These are phyloP conservation scores for Physcomitrium patens DNA, from an alignment of 225 moss, liverwort and hornwort species.

Conservation along the genomic window DNA sequence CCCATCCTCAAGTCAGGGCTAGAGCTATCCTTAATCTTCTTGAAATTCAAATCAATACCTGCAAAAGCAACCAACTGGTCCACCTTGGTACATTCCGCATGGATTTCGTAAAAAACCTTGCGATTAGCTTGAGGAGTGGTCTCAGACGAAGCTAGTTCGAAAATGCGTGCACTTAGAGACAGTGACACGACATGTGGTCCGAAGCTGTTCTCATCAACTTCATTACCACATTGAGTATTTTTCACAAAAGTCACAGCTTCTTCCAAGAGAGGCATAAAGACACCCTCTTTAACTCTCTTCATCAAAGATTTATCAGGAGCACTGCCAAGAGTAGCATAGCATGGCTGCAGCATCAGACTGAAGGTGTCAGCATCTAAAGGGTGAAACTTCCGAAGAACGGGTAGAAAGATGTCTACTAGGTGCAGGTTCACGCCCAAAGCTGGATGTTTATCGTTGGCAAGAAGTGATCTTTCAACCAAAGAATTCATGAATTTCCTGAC, in stretches of 20 bases:
- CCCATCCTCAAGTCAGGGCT: constrained; percentile 39
- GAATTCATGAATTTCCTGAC: constrained; percentile 78
- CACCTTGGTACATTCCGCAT: constrained; percentile 77
- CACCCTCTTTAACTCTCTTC: constrained; percentile 73
- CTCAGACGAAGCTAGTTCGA: constrained; percentile 76
- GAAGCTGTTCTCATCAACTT: constrained; percentile 47
- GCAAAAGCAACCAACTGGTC: constrained; percentile 66
- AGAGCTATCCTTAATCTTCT: constrained; percentile 28
- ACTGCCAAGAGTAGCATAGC: constrained; percentile 55
- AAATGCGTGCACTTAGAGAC: constrained; percentile 68
- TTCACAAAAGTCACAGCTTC: constrained; percentile 59
- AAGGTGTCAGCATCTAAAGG: constrained; percentile 69
- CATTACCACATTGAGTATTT: constrained; percentile 38
- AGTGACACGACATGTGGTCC: constrained; percentile 63
- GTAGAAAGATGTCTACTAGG: constrained; percentile 75
- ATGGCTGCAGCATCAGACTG: constrained; percentile 79
- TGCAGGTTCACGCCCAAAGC: constrained; percentile 91
- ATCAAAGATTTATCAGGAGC: constrained; percentile 70
- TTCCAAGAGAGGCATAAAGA: constrained; percentile 73
- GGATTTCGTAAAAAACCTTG: constrained; percentile 78
- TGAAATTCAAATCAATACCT: constrained; percentile 42
- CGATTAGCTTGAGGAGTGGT: constrained; percentile 77
- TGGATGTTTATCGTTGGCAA: constrained; percentile 74
- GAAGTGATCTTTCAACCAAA: constrained; percentile 73
- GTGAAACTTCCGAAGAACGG: constrained; percentile 77